phyloP scores from a whole-genome alignment of 177 flowering plant genomes.

The Tripterygium wilfordii region DNA sequence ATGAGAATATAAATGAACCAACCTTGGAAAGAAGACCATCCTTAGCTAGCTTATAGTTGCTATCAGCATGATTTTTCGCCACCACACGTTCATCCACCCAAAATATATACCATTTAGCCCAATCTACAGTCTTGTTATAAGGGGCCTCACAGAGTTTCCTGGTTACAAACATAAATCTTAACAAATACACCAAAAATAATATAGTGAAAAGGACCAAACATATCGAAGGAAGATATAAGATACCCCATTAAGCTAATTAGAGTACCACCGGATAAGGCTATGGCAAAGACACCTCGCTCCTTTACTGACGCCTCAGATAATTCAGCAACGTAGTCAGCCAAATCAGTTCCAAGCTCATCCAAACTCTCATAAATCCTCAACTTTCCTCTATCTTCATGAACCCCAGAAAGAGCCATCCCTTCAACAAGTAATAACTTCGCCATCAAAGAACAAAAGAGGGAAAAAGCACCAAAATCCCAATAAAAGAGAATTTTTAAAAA shows the following conservation, averaged over 20 bases:
- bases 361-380: constrained; percentile 61
- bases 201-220: constrained; percentile 1
- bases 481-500: background rate
- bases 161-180: constrained; percentile 17
- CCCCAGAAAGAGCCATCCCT: constrained; percentile 46
- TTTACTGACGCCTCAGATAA: constrained; percentile 71
- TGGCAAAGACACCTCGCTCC: constrained; percentile 72
- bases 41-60: constrained; percentile 78
- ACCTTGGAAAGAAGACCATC: constrained; percentile 76
- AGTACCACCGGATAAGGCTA: constrained; percentile 91
- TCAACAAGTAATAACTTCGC: constrained; percentile 8
- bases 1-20: background rate
- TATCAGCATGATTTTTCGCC: constrained; percentile 65
- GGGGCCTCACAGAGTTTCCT: constrained; percentile 83
- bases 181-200: constrained; percentile 3
- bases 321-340: constrained; percentile 75
- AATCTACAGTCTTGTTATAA: constrained; percentile 70
- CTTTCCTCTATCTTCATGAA: constrained; percentile 43
- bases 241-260: constrained; percentile 81
- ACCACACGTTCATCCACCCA: constrained; percentile 93
- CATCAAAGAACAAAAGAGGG: constrained; percentile 8
- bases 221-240: constrained; percentile 2
- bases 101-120: constrained; percentile 84
- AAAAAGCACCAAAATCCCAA: background rate
- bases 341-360: constrained; percentile 67